Conservation (phyloP, 2,329 filamentous ascomycete species). For the Fusarium brachygibbosum region DNA sequence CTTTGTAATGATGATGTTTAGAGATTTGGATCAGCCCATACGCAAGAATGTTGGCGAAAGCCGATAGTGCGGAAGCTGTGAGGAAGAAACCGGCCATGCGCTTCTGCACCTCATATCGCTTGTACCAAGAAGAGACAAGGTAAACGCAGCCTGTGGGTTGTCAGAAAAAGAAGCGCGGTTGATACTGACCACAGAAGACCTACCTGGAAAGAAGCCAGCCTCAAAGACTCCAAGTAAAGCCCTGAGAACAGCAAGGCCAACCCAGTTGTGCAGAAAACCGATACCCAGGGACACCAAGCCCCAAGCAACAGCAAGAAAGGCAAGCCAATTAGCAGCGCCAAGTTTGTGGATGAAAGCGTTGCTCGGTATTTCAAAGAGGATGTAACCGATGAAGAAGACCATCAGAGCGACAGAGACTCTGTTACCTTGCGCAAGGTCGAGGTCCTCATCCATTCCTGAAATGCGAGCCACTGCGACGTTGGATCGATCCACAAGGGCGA, state of each 20-base stretch:
- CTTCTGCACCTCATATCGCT: constrained; percentile 33
- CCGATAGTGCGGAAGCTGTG: constrained; percentile 17
- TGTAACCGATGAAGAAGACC: constrained; percentile 41
- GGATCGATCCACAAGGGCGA: constrained; percentile 35
- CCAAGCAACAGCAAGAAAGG: constrained; percentile 27
- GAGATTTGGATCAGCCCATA: constrained; percentile 33
- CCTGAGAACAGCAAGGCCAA: constrained; percentile 21
- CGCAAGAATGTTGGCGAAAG: constrained; percentile 36
- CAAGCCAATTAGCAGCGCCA: constrained; percentile 36
- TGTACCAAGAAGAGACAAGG: constrained; percentile 34
- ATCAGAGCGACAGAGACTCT: constrained; percentile 24
- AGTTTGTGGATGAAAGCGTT: constrained; percentile 38
- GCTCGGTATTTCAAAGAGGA: constrained; percentile 34
- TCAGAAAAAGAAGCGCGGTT: not conserved
- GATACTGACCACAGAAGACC: accelerated
- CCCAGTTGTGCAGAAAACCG: constrained; percentile 29
- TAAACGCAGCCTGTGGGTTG: constrained; percentile 15
- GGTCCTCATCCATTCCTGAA: constrained; percentile 36
- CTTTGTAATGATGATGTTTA: constrained; percentile 28
- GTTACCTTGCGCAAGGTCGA: constrained; percentile 17
- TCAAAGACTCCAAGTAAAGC: constrained; percentile 31
- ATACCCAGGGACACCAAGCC: constrained; percentile 32
- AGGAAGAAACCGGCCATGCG: constrained; percentile 33
- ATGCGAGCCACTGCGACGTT: constrained; percentile 37
- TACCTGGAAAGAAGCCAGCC: constrained; percentile 36